Base-by-base conservation (phyloP, 345 rosid species). In the Syzygium grande region DNA sequence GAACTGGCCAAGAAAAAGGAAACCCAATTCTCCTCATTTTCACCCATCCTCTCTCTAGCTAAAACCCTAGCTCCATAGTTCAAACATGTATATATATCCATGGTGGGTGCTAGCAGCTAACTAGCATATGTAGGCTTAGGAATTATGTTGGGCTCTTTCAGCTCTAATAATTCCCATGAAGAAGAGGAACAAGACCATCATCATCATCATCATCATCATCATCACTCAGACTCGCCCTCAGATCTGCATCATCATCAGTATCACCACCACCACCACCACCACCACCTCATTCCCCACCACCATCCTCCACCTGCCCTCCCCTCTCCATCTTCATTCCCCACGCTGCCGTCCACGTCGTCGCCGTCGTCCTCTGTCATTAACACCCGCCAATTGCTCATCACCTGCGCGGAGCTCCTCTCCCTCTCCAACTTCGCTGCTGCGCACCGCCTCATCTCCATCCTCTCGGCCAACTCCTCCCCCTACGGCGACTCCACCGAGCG, bases 401-500 rank as follows among this genome's bases (percentile, higher is more conserved):
- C 89, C 34, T 93, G 96, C 41, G 98, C 98, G 0, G 96, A 96
- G 88, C 92, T 94, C 54, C 83, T 97, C 86, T 92, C 96, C 56
- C 96, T 92, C 41, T 93, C 97, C 21, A 94, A 96, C 90, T 93
- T 93, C 96, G 55, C 98, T 27, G 93, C 96, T 38, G 99, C 99
- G 30, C 94, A 89, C 87, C 95, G 95, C 88, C 90, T 96, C 46
- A 88, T 96, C 87, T 89, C 96, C 56, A 63, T 94, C 85, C 90
- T 95, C 59, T 91, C 94, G 7, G 38, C 94, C 9, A 90, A 84
- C 92, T 95, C 98, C 30, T 95, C 98, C 55, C 96, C 98, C 79
- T 90, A 90, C 29, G 99, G 99, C 0, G 99, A 98, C 61, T 95
- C 99, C 41, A 91, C 92, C 11, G 96, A 98, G 90, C 89, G 99